These are phyloP conservation scores for Sporothrix curviconia DNA, from an alignment of 2,329 filamentous ascomycete species.

Conservation along the genomic window DNA sequence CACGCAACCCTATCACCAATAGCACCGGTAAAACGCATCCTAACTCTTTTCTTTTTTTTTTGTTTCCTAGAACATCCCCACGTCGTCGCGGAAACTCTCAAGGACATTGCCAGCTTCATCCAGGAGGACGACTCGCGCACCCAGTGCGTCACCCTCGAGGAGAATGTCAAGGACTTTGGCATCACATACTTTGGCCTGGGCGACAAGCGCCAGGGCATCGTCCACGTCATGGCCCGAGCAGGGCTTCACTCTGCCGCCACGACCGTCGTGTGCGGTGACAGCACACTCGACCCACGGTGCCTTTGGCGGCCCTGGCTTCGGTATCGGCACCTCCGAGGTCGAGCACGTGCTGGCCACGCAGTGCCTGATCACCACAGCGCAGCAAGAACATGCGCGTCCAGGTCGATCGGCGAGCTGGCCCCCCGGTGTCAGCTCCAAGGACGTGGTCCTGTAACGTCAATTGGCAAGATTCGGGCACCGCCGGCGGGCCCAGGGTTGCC, in stretches of 20 bases:
- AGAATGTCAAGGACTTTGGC: conserved; percentile 94
- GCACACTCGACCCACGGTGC: conserved; percentile 99
- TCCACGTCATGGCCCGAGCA: conserved; percentile 99
- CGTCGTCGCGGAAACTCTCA: conserved; percentile 80
- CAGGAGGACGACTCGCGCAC: conserved; percentile 87
- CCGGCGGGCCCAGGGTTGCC: conserved; percentile 84
- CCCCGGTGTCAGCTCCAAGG: conserved; percentile 94
- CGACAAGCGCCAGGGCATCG: conserved; percentile 95
- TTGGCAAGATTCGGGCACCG: conserved; percentile 90
- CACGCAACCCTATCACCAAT: conserved; percentile 1
- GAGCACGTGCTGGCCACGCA: conserved; percentile 97
- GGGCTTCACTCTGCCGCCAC: conserved; percentile 94
- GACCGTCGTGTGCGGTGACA: conserved; percentile 95
- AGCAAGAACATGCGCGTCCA: conserved; percentile 99
- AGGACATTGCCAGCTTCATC: conserved; percentile 89
- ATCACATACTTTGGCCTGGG: conserved; percentile 95
- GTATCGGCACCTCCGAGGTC: conserved; percentile 96
- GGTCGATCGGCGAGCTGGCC: conserved; percentile 80
- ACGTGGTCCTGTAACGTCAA: conserved; percentile 87
- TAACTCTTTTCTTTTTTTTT: no score
- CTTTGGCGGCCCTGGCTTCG: conserved; percentile 89
- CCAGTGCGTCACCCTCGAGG: conserved; percentile 92
- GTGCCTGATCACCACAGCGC: conserved; percentile 84
- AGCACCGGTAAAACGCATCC: no score
- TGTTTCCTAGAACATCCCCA: conserved; percentile 89